Evolutionary conservation across 2,329 filamentous ascomycete genomes (phyloP).

Genomic region (Neobulgaria alba): DNA sequence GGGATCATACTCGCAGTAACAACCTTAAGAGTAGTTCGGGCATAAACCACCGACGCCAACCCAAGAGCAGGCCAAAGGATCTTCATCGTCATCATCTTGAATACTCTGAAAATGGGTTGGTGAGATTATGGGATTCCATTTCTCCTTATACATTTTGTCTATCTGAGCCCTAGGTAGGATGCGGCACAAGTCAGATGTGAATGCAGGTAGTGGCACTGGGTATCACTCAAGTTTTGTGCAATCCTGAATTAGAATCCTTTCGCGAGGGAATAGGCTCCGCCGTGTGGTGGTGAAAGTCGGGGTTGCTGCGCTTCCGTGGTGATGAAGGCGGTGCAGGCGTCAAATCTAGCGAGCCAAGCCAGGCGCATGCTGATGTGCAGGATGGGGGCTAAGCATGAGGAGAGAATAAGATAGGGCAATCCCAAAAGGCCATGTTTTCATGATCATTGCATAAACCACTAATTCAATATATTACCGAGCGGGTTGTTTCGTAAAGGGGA

Average conservation of each 20-base stretch:
- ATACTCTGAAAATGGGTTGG: background rate
- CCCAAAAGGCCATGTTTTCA: too few relatives aligned
- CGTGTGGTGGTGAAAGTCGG: too few relatives aligned
- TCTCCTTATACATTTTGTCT: background rate
- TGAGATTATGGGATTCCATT: background rate
- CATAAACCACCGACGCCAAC: background rate
- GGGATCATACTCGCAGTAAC: background rate
- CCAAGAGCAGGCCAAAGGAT: background rate
- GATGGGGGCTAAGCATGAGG: too few relatives aligned
- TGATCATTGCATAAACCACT: too few relatives aligned
- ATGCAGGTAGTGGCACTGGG: background rate
- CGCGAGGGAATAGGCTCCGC: too few relatives aligned
- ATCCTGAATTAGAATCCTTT: background rate
- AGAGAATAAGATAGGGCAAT: too few relatives aligned
- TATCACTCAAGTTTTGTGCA: background rate
- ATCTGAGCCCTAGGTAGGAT: background rate
- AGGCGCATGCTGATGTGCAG: too few relatives aligned
- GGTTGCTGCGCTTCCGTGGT: too few relatives aligned
- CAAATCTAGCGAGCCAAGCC: too few relatives aligned
- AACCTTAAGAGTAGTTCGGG: background rate
- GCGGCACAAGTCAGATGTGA: background rate
- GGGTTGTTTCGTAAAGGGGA: too few relatives aligned
- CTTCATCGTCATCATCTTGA: background rate
- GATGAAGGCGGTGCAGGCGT: too few relatives aligned
- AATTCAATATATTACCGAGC: too few relatives aligned